Evolutionary conservation across 2,329 filamentous ascomycete species (phyloP), one percentile per base, ranked within the genome.

Genomic region (Tolypocladium ophioglossoides): DNA sequence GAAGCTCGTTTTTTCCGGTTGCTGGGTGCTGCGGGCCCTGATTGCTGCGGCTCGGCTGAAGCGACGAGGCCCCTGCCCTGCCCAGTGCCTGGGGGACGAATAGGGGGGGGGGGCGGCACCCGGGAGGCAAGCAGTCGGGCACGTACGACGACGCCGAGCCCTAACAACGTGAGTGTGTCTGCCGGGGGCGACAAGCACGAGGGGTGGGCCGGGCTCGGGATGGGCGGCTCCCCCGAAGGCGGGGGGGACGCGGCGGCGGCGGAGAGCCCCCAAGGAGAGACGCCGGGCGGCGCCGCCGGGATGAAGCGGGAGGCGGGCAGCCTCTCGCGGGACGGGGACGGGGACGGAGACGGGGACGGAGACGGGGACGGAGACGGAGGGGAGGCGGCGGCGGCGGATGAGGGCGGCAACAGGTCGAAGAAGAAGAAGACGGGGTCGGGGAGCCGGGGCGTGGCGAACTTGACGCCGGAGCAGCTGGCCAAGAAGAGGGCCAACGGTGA

Each of bases 381-480:
- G n/a, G 48, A 50, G 34, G 55, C 50, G 34, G 52, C 51, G 37
- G 22, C 35, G 14, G 59, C n/a, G n/a, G n/a, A 58, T 12, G 59
- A 59, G 37, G 55, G 56, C 10, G 54, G 49, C 46, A 56, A 52
- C 20, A 52, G 53, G 44, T 61, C 58, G 51, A 80, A 78, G 68
- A 78, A 72, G 63, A 74, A 75, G 59, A 77, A 74, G 60, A 66
- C 67, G 9, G 73, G 68, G 1, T 67, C 72, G 7, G 72, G 74
- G 7, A 73, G 73, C 30, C 69, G 78, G 49, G 77, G 77, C 12
- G 78, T 82, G 44, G 79, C 79, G 52, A 85, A 86, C 61, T 77
- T 86, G 66, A 89, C 86, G 1, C 82, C 85, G 38, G 87, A 91
- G 63, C 85, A 91, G 69, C 74, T 91, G 51, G 81, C 83, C 55